A percentile compares a stretch with the other conserved stretches of the same genome.
phyloP scores from a whole-genome alignment of 345 rosid species.

The Adansonia digitata region DNA sequence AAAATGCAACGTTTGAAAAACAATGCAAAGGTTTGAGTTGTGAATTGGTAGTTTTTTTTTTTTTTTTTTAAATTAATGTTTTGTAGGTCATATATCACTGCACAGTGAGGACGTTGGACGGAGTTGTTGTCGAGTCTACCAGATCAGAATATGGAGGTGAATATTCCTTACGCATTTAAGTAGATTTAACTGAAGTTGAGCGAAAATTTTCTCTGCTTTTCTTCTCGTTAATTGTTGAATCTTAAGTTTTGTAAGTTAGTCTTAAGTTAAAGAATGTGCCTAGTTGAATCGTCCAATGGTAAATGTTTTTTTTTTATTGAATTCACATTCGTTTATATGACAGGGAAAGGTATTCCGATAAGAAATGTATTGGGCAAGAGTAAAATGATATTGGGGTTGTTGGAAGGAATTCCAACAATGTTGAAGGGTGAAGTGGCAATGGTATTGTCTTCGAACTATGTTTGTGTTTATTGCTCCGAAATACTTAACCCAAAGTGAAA shows the following conservation, averaged over 20 bases:
- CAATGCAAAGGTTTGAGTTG: neutral
- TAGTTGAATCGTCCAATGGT: neutral
- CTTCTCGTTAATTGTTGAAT: slow-evolving; percentile 11
- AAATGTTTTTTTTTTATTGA: slow-evolving; percentile 6
- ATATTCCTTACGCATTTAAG: slow-evolving; percentile 5
- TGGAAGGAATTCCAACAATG: slow-evolving; percentile 93
- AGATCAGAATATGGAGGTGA: slow-evolving; percentile 78
- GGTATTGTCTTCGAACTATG: slow-evolving; percentile 38
- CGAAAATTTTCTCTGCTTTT: neutral
- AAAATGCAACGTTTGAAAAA: neutral
- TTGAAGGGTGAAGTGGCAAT: slow-evolving; percentile 90
- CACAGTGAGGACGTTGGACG: slow-evolving; percentile 79
- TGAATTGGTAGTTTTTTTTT: neutral
- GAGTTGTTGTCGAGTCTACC: slow-evolving; percentile 74
- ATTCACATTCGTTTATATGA: slow-evolving; percentile 9
- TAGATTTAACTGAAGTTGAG: neutral
- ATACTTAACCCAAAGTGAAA: neutral
- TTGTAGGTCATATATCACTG: slow-evolving; percentile 75
- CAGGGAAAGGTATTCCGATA: slow-evolving; percentile 74
- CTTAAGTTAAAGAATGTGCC: neutral
- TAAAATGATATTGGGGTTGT: slow-evolving; percentile 78
- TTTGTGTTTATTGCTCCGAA: neutral
- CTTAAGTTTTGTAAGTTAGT: slow-evolving; percentile 1
- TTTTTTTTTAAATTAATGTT: neutral
- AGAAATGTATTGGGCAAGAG: slow-evolving; percentile 87